Evolutionary conservation across 192 early-diverging fungal genomes (phyloP).

Genomic region (Umbelopsis sp.): DNA sequence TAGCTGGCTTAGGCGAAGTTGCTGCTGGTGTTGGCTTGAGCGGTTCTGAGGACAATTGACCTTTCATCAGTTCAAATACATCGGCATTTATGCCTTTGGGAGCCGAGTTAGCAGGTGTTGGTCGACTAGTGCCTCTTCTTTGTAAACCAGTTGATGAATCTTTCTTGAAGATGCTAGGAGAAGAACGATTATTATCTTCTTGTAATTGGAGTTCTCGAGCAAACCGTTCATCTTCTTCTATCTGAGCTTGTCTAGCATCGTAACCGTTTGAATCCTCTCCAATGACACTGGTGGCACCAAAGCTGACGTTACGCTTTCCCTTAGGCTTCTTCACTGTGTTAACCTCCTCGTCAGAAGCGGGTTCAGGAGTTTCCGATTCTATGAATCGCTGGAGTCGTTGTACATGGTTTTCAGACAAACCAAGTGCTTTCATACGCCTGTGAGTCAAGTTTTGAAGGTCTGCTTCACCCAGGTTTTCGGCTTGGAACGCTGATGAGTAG

Average conservation of each 20-base stretch:
- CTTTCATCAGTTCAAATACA: slow-evolving; percentile 31
- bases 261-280: slow-evolving; percentile 30
- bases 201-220: slow-evolving; percentile 87
- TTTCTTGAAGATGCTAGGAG: not conserved
- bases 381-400: slow-evolving; percentile 69
- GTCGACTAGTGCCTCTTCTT: slow-evolving; percentile 39
- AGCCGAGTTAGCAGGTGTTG: slow-evolving; percentile 50
- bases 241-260: slow-evolving; percentile 50
- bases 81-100: slow-evolving; percentile 50
- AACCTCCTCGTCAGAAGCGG: slow-evolving; percentile 38
- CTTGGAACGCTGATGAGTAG: slow-evolving; percentile 85
- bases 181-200: slow-evolving; percentile 48
- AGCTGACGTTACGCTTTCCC: slow-evolving; percentile 37
- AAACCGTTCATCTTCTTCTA: slow-evolving; percentile 78
- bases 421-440: slow-evolving; percentile 73
- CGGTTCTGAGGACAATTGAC: slow-evolving; percentile 16
- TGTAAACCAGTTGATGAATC: slow-evolving; percentile 14
- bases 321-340: slow-evolving; percentile 29
- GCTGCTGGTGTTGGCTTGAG: slow-evolving; percentile 34
- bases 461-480: slow-evolving; percentile 75
- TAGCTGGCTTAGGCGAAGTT: slow-evolving; percentile 19
- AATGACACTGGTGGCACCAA: slow-evolving; percentile 33
- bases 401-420: slow-evolving; percentile 86
- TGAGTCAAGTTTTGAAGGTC: slow-evolving; percentile 76
- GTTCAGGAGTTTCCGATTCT: slow-evolving; percentile 50